These are phyloP conservation scores for Meyerozyma sp. DNA, from an alignment of 1,139 yeast species.

Conservation along the genomic window DNA sequence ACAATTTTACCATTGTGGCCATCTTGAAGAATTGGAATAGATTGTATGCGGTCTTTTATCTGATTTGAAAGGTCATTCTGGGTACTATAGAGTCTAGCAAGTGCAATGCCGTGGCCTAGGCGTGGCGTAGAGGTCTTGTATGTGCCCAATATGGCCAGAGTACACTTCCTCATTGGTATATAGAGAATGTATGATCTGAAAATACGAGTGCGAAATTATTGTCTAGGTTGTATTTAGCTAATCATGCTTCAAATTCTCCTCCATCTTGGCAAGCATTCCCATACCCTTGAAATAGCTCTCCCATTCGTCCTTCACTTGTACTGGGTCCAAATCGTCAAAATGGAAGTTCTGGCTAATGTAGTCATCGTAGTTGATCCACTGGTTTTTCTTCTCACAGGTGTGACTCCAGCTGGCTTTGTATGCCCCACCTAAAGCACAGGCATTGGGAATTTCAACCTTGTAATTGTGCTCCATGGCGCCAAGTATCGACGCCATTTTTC, in stretches of 20 bases:
- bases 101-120: not conserved
- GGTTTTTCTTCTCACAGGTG: conserved; percentile 27
- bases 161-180: not conserved
- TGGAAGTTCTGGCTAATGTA: conserved; percentile 41
- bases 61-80: not conserved
- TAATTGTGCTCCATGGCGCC: conserved; percentile 62
- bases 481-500: conserved; percentile 64
- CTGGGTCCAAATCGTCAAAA: conserved; percentile 42
- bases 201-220: not conserved
- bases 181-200: not conserved
- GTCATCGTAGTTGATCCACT: conserved; percentile 36
- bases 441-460: conserved; percentile 75
- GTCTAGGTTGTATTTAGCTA: conserved; percentile 1
- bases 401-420: conserved; percentile 76
- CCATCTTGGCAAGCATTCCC: conserved; percentile 48
- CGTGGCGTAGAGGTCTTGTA: not conserved
- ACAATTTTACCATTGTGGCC: not conserved
- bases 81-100: not conserved
- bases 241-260: conserved; percentile 19
- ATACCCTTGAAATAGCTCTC: conserved; percentile 44
- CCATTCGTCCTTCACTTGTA: conserved; percentile 43
- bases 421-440: conserved; percentile 95
- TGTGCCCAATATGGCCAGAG: not conserved
- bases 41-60: not conserved
- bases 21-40: not conserved